These are phyloP conservation scores for Daldinia childiae DNA, from an alignment of 495 filamentous ascomycete genomes.

Conservation along the genomic window DNA sequence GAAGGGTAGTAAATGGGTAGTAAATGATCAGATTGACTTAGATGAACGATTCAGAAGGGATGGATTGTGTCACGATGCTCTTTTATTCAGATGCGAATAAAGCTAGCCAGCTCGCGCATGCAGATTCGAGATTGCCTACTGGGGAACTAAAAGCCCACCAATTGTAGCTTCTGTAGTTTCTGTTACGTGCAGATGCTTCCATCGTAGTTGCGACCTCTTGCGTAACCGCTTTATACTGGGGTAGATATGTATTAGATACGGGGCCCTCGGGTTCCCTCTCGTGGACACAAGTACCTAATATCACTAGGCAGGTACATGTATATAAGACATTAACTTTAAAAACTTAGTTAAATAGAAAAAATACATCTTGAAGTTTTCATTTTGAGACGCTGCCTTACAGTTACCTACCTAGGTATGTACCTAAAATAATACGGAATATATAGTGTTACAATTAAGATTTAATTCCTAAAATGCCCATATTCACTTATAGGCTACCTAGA, in stretches of 20 bases:
- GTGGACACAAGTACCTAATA: neutral
- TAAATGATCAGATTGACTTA: conserved; percentile 12
- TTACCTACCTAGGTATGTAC: too few relatives aligned
- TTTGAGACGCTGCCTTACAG: neutral
- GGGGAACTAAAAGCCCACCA: conserved; percentile 41
- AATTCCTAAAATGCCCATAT: neutral
- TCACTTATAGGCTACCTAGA: neutral
- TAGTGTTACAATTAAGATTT: neutral
- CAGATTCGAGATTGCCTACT: conserved; percentile 36
- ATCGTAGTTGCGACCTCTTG: conserved; percentile 22
- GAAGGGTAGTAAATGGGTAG: conserved; percentile 2
- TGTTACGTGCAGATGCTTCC: conserved; percentile 37
- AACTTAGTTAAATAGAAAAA: neutral
- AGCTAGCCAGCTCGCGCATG: conserved; percentile 8
- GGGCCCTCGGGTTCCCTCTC: neutral
- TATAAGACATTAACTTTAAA: neutral
- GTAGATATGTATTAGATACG: neutral
- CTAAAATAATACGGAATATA: neutral
- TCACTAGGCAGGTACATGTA: too few relatives aligned
- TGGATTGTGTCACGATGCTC: conserved; percentile 28
- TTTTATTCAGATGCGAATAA: conserved; percentile 12
- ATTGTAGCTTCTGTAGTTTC: conserved; percentile 21
- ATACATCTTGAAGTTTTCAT: neutral
- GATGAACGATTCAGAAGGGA: conserved; percentile 22
- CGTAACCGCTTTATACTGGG: conserved; percentile 5